Base-by-base conservation (phyloP, 2,329 filamentous ascomycete species). In the Pseudocercospora pini-densiflorae region DNA sequence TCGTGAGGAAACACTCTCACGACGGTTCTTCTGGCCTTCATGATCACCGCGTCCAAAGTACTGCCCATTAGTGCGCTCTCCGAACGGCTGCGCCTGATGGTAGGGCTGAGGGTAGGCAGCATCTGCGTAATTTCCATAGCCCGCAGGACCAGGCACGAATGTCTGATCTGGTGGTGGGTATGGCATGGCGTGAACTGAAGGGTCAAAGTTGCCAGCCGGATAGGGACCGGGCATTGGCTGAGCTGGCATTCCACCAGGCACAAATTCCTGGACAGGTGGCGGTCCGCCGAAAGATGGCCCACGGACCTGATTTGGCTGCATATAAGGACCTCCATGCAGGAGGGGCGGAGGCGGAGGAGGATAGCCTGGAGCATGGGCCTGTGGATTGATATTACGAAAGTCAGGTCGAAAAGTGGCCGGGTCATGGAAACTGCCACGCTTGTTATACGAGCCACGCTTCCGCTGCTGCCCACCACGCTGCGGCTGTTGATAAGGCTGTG, bases 381-480 rank as follows among this genome's bases (percentile, higher is more conserved):
- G 36, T 47, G 24, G 14, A 54, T 45, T 63, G 14, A 61, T 24
- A 31, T 58, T 27, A 24, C 57, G 40, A 14, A 61, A 65, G 12
- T 43, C 33, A 29, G 63, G 51, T n/a, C 43, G 58, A 31, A 47
- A 58, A 16, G 16, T 31, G 23, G 49, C 40, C 29, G 31, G 60
- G 19, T 66, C 60, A 14, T 51, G 23, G 23, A 54, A 33, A 31
- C 54, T 58, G 47, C 54, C 45, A 55, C 60, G 60, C 64, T 62
- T 66, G 45, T 57, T 61, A 60, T 43, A 53, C 36, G 64, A 53
- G 19, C 55, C 65, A 36, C 65, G 65, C 58, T 57, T 64, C 29
- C 45, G 51, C 43, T 49, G 33, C 43, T 47, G 55, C 59, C 29
- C 43, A 43, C 49, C 40, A 40, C 59, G 59, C 16, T 49, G 59